Evolutionary conservation across 2,329 filamentous ascomycete genomes (phyloP).

Genomic region (Alternaria sp.): DNA sequence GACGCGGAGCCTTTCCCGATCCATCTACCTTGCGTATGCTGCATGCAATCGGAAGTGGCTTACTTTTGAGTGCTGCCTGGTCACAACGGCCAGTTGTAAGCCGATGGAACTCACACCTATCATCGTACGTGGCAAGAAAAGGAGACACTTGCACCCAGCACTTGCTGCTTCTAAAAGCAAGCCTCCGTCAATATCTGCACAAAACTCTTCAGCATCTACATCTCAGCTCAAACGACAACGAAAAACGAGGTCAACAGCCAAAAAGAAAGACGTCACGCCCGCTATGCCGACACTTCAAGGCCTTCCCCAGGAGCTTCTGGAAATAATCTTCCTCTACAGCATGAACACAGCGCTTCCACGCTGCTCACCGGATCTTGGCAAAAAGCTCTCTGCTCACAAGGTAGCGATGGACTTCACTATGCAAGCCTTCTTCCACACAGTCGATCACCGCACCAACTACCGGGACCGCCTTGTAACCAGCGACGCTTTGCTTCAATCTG

Average conservation of each 20-base stretch:
- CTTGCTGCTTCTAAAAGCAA: constrained; percentile 1
- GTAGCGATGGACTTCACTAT: constrained; percentile 43
- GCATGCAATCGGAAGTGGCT: constrained; percentile 11
- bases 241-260: constrained; percentile 22
- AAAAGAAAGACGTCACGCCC: constrained; percentile 23
- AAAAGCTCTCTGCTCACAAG: constrained; percentile 41
- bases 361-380: constrained; percentile 40
- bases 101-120: constrained; percentile 47
- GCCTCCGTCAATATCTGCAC: constrained; percentile 3
- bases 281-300: constrained; percentile 46
- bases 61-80: constrained; percentile 37
- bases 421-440: constrained; percentile 45
- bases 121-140: constrained; percentile 45
- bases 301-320: constrained; percentile 47
- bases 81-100: constrained; percentile 19
- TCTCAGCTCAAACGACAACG: constrained; percentile 15
- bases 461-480: constrained; percentile 30
- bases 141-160: constrained; percentile 24
- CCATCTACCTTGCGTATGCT: constrained; percentile 22
- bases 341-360: constrained; percentile 48
- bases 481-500: constrained; percentile 36
- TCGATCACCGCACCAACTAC: constrained; percentile 39
- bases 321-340: constrained; percentile 47
- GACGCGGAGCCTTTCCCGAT: constrained; percentile 28
- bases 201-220: constrained; percentile 14